These are phyloP conservation scores for Moesziomyces globuligerus DNA, from an alignment of 1,284 basidiomycete genomes.

Conservation along the genomic window DNA sequence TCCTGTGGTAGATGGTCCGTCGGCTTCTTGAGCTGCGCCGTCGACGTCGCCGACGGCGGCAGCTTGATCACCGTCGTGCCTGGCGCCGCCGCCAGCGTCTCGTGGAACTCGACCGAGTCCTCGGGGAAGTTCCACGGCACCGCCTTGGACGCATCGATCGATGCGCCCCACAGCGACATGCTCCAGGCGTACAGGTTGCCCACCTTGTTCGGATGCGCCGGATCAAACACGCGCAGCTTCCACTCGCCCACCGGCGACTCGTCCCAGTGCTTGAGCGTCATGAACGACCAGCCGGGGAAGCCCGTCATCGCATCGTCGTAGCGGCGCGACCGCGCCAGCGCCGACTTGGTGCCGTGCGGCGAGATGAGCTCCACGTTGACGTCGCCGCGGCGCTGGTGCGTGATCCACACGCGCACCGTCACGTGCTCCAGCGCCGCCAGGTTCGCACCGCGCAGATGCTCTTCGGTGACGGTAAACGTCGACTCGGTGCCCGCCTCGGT, in stretches of 20 bases:
- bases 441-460: constrained; percentile 79
- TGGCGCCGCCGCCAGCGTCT: constrained; percentile 72
- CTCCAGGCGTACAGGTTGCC: constrained; percentile 92
- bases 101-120: constrained; percentile 56
- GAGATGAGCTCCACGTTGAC: constrained; percentile 89
- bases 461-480: constrained; percentile 77
- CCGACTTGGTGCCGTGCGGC: constrained; percentile 85
- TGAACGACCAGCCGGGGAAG: constrained; percentile 94
- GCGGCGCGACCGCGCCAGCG: constrained; percentile 79
- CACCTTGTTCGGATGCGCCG: constrained; percentile 71
- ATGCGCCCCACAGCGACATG: constrained; percentile 92
- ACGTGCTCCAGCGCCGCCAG: constrained; percentile 91
- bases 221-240: constrained; percentile 85
- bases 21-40: constrained; percentile 73
- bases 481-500: constrained; percentile 76
- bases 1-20: constrained; percentile 87
- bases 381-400: constrained; percentile 85
- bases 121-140: constrained; percentile 66
- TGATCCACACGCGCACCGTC: constrained; percentile 91
- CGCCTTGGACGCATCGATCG: constrained; percentile 78
- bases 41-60: constrained; percentile 68
- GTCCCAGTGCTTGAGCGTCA: constrained; percentile 98
- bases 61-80: constrained; percentile 53
- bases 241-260: constrained; percentile 93
- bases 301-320: constrained; percentile 79